Conservation (phyloP, 352 stramenopile genomes). For the Thalassiosira ordinaria region DNA sequence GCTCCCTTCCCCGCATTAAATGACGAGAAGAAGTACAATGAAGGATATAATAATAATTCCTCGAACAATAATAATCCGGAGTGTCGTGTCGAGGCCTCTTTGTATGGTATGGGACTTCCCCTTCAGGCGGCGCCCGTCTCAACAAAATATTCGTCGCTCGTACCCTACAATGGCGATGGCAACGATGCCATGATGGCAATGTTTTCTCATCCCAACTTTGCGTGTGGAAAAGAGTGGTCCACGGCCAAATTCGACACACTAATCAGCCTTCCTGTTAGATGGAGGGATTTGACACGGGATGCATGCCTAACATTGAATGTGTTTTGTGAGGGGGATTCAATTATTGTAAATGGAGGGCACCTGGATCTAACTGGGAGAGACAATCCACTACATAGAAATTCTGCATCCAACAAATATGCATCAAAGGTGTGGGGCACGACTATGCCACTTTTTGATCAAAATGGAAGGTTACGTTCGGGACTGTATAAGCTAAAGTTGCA, state of each 20-base stretch:
- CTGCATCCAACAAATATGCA: background rate
- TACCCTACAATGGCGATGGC: slow-evolving; percentile 6
- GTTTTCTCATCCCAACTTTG: slow-evolving; percentile 22
- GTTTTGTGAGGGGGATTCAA: slow-evolving; percentile 38
- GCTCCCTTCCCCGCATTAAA: too few species aligned
- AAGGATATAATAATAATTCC: too few species aligned
- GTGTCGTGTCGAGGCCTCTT: slow-evolving; percentile 52
- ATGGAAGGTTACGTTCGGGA: slow-evolving; percentile 65
- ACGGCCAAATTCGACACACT: slow-evolving; percentile 26
- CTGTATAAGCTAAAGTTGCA: slow-evolving; percentile 63
- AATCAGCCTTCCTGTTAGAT: slow-evolving; percentile 69
- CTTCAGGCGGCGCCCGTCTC: slow-evolving; percentile 42
- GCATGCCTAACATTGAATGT: slow-evolving; percentile 72
- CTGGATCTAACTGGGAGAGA: background rate
- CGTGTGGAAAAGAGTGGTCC: slow-evolving; percentile 27
- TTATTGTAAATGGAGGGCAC: background rate
- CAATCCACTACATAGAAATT: background rate
- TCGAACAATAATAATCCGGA: slow-evolving; percentile 2
- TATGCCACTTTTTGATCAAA: slow-evolving; percentile 67
- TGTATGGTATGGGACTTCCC: slow-evolving; percentile 33
- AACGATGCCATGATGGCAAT: background rate
- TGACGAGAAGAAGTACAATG: slow-evolving; percentile 39
- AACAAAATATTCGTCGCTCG: slow-evolving; percentile 36
- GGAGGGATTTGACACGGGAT: slow-evolving; percentile 81
- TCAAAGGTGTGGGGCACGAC: slow-evolving; percentile 60